Conservation (phyloP, 2,329 filamentous ascomycete species). For the Penicillium sp. region DNA sequence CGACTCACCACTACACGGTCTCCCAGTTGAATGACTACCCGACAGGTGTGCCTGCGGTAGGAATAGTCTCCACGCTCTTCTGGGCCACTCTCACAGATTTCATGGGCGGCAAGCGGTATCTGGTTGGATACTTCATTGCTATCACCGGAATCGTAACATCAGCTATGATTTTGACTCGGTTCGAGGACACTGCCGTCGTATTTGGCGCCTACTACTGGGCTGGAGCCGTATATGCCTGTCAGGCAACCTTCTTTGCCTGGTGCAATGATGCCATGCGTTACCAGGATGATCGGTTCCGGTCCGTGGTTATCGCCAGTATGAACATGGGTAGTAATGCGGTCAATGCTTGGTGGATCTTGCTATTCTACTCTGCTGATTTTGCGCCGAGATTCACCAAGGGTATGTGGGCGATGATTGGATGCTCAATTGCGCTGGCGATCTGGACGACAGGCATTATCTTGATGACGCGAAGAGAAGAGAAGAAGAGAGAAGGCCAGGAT, state of each 20-base stretch:
- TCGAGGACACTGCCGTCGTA: slow-evolving; percentile 56
- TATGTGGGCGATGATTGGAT: slow-evolving; percentile 32
- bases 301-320: slow-evolving; percentile 72
- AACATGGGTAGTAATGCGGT: slow-evolving; percentile 69
- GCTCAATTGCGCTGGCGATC: slow-evolving; percentile 23
- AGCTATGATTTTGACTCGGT: slow-evolving; percentile 62
- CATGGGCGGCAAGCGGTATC: slow-evolving; percentile 62
- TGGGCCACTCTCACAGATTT: slow-evolving; percentile 70
- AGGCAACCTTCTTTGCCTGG: slow-evolving; percentile 76
- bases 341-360: slow-evolving; percentile 73
- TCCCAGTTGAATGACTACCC: slow-evolving; percentile 59
- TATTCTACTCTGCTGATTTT: slow-evolving; percentile 70
- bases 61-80: slow-evolving; percentile 63
- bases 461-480: slow-evolving; percentile 19
- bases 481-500: slow-evolving; percentile 3
- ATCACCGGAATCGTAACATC: slow-evolving; percentile 66
- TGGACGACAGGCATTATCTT: slow-evolving; percentile 25
- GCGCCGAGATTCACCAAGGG: slow-evolving; percentile 68
- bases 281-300: slow-evolving; percentile 65
- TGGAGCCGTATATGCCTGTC: slow-evolving; percentile 70
- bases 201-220: slow-evolving; percentile 73
- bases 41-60: slow-evolving; percentile 57
- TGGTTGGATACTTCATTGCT: slow-evolving; percentile 69
- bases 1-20: slow-evolving; percentile 51
- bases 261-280: slow-evolving; percentile 70